These are phyloP conservation scores for Populus nigra DNA, from an alignment of 345 rosid genomes.

Conservation along the genomic window DNA sequence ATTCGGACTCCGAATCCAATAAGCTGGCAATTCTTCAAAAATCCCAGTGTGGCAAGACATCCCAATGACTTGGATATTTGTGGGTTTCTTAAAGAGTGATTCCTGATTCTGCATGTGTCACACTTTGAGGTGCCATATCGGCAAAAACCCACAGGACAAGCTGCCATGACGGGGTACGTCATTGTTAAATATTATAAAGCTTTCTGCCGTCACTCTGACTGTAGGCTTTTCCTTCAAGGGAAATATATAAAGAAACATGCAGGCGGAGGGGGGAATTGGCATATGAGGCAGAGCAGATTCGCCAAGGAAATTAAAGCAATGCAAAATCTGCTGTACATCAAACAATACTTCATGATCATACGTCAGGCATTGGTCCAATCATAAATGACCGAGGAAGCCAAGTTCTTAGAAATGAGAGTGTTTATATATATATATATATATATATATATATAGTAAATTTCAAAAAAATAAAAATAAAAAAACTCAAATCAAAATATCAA, in stretches of 20 bases:
- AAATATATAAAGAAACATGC: background rate
- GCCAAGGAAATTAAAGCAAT: background rate
- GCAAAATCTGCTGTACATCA: background rate
- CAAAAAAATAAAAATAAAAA: too few species aligned
- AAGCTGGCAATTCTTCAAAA: background rate
- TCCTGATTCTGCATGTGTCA: background rate
- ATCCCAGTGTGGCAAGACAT: background rate
- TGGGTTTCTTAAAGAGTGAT: background rate
- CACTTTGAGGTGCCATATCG: background rate
- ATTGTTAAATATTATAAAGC: background rate
- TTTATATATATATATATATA: too few species aligned
- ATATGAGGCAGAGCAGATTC: background rate
- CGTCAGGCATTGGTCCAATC: background rate
- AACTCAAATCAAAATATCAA: background rate
- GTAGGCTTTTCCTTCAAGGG: background rate
- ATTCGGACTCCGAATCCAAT: background rate
- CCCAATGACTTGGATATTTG: background rate
- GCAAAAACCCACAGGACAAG: background rate
- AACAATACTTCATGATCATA: background rate
- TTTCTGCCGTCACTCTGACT: background rate
- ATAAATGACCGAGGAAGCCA: background rate
- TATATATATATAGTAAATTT: too few species aligned
- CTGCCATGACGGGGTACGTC: background rate
- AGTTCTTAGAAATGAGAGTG: background rate
- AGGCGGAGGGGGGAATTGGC: background rate